Percentiles rank a stretch among this genome's conserved stretches.
phyloP scores from a whole-genome alignment of 306 rosid genomes.

The Macrotyloma uniflorum region DNA sequence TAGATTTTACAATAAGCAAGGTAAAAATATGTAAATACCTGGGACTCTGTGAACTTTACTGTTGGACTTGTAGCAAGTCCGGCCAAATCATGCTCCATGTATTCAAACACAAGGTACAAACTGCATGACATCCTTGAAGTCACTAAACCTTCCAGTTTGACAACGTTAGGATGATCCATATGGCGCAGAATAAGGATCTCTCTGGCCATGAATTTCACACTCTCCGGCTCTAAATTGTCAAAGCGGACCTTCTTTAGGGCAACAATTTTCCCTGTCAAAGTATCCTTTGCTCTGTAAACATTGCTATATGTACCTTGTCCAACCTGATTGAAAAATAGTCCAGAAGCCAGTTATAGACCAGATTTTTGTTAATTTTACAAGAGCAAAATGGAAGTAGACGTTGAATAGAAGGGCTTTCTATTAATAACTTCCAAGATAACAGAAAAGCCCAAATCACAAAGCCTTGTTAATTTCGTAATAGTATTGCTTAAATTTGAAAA shows the following conservation, averaged over 20 bases:
- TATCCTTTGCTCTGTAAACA: conserved; percentile 93
- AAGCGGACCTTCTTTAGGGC: conserved; percentile 90
- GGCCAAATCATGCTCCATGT: conserved; percentile 95
- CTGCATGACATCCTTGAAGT: conserved; percentile 92
- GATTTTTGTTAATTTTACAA: not conserved
- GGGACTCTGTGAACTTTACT: conserved; percentile 80
- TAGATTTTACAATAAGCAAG: conserved; percentile 11
- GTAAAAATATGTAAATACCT: conserved; percentile 53
- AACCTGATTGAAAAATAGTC: conserved; percentile 54
- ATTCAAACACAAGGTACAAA: conserved; percentile 80
- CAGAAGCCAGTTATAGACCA: conserved; percentile 24
- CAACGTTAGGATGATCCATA: conserved; percentile 85
- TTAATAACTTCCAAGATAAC: not conserved
- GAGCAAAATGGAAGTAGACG: not conserved
- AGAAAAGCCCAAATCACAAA: not conserved
- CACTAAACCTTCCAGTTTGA: conserved; percentile 87
- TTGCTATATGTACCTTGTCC: conserved; percentile 96
- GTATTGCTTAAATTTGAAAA: conserved; percentile 19
- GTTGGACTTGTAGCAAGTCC: conserved; percentile 87
- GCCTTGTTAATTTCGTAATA: not conserved
- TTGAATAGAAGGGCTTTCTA: not conserved
- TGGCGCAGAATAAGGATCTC: conserved; percentile 89
- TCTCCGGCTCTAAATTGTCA: conserved; percentile 93
- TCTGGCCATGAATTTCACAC: conserved; percentile 92
- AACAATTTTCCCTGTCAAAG: conserved; percentile 74